A percentile compares a stretch with the other conserved stretches of the same genome.
Conservation (phyloP, 345 rosid species). For the Arabidopsis arenosa region DNA sequence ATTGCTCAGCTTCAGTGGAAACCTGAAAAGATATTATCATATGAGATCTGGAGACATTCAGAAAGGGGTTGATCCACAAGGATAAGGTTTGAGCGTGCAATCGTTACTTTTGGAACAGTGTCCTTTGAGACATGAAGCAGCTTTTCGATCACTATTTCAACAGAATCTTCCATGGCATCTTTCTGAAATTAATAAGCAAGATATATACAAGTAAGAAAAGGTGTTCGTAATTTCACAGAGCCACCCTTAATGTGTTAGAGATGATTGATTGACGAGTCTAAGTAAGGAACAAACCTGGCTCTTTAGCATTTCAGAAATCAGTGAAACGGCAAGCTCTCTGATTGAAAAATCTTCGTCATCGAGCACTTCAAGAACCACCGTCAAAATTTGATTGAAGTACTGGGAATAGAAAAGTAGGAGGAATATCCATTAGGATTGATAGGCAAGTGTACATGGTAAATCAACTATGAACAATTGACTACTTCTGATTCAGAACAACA, state of each 20-base stretch:
- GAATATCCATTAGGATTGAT: slow-evolving; percentile 24
- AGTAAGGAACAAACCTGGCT: slow-evolving; percentile 65
- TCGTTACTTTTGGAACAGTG: slow-evolving; percentile 67
- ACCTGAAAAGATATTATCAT: slow-evolving; percentile 54
- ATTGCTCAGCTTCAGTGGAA: slow-evolving; percentile 88
- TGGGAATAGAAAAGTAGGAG: slow-evolving; percentile 47
- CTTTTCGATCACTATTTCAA: slow-evolving; percentile 92
- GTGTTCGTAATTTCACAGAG: background rate
- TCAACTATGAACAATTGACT: slow-evolving; percentile 3
- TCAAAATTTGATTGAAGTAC: slow-evolving; percentile 97
- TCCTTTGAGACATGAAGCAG: slow-evolving; percentile 88
- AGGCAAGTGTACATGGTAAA: slow-evolving; percentile 26
- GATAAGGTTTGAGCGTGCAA: slow-evolving; percentile 22
- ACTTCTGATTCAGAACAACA: background rate
- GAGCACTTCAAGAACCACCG: slow-evolving; percentile 90
- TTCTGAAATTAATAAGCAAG: slow-evolving; percentile 59
- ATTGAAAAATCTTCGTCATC: slow-evolving; percentile 75
- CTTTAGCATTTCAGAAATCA: slow-evolving; percentile 86
- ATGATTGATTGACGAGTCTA: slow-evolving; percentile 4
- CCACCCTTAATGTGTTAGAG: slow-evolving; percentile 2
- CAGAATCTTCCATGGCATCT: slow-evolving; percentile 85
- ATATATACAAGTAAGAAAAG: slow-evolving; percentile 35
- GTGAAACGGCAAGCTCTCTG: slow-evolving; percentile 75
- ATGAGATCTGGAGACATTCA: slow-evolving; percentile 23
- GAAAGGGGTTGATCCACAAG: slow-evolving; percentile 5